Percentiles rank a stretch among this genome's conserved stretches.
Evolutionary conservation across 2,329 filamentous ascomycete genomes (phyloP).

Genomic region (Botrytis pseudocinerea): DNA sequence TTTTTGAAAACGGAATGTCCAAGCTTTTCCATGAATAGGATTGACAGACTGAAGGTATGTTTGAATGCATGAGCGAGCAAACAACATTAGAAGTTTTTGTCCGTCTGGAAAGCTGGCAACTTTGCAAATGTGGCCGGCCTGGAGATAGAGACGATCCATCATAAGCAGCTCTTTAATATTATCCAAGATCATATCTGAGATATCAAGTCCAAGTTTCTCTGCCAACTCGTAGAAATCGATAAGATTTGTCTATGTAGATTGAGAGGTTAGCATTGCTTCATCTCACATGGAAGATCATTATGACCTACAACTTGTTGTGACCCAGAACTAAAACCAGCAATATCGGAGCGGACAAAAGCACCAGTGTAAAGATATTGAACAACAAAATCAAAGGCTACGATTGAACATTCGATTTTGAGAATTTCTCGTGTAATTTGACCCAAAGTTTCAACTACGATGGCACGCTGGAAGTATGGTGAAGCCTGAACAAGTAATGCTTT

Average conservation of each 20-base stretch:
- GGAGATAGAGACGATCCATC: background rate
- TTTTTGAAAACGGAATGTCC: constrained; percentile 15
- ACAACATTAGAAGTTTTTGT: background rate
- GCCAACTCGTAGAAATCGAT: background rate
- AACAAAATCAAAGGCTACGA: constrained; percentile 21
- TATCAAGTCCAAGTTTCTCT: background rate
- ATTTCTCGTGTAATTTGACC: constrained; percentile 18
- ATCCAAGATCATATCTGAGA: background rate
- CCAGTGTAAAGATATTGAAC: constrained; percentile 27
- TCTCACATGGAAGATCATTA: background rate
- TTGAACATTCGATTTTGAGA: constrained; percentile 12
- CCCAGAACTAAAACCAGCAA: background rate
- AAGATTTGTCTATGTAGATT: background rate
- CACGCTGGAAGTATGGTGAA: constrained; percentile 23
- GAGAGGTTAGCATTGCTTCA: background rate
- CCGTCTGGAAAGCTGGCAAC: background rate
- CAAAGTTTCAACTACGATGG: constrained; percentile 15
- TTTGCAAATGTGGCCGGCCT: background rate
- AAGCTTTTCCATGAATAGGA: background rate
- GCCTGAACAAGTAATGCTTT: constrained; percentile 25
- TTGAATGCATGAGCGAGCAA: background rate
- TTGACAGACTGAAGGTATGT: background rate
- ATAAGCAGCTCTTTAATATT: background rate
- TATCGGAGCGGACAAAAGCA: background rate
- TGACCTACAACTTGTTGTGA: constrained; percentile 21